Base-by-base conservation (phyloP, 352 stramenopile species). In the Phytophthora ramorum region DNA sequence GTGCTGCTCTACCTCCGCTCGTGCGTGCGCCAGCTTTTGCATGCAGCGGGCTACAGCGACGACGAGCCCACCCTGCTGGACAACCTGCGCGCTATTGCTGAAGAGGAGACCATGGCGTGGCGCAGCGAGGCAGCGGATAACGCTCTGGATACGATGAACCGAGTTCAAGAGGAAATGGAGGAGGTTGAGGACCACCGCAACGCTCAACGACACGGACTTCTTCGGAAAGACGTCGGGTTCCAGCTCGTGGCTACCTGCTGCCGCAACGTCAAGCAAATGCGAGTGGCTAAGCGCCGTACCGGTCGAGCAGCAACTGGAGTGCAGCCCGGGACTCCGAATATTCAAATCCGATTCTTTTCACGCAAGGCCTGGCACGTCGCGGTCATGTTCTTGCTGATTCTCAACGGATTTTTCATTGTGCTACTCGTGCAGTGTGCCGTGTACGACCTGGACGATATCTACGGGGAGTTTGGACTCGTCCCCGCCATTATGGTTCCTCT, bases 391-490 rank as follows among this genome's bases (percentile, higher is more conserved):
- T 50, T 90, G 19, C 47, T 93, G 12, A 88, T 93, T 61, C 64
- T 93, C n/a, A 93, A 93, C 51, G 85, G 75, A 0, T 81, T 93
- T 35, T 91, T 83, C 69, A 58, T 79, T 16, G 83, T 78, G 19
- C 67, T 91, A 14, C 61, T 91, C n/a, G 58, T 80, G 10, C 82
- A 91, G 52, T 91, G 83, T 43, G 68, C 88, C 0, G 59, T 90
- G 17, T 90, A 90, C 63, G 60, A 77, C 16, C 46, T 77, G 55
- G 58, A 71, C 40, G 51, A 71, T 3, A 70, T 77, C 6, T 74
- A 71, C 35, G 41, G 47, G 20, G 65, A 89, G n/a, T 71, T 83
- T 26, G 56, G 72, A 6, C 22, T 78, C 0, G 17, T 75, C 1
- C 26, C 75, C 10, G 53, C 66, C 0, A 26, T 86, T 1, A 50